Evolutionary conservation across 2,329 filamentous ascomycete genomes (phyloP).

Genomic region (Decorospora gaudefroyi): DNA sequence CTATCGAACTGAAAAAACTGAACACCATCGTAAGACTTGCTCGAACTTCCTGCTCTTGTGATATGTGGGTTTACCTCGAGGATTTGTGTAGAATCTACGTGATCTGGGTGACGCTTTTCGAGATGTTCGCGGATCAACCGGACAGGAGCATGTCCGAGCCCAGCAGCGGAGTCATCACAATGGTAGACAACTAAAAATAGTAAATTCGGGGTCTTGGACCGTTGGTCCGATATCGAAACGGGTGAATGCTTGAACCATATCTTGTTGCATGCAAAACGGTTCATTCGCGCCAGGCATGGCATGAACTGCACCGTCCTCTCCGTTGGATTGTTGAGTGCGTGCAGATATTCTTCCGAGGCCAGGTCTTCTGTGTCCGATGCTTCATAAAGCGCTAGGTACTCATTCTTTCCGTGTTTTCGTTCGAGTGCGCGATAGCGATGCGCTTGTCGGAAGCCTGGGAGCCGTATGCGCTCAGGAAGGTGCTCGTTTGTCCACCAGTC

Average conservation of each 20-base stretch:
- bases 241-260: background rate
- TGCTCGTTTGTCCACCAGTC: constrained; percentile 30
- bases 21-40: constrained; percentile 18
- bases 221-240: background rate
- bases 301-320: constrained; percentile 18
- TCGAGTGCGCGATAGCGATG: constrained; percentile 12
- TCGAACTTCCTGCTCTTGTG: constrained; percentile 13
- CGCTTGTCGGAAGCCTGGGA: constrained; percentile 22
- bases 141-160: background rate
- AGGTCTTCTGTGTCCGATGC: constrained; percentile 8
- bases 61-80: constrained; percentile 5
- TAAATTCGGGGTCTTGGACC: background rate
- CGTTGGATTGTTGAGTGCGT: constrained; percentile 16
- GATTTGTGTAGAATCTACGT: background rate
- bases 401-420: background rate
- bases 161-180: background rate
- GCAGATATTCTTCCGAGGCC: constrained; percentile 13
- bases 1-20: constrained; percentile 12
- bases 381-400: constrained; percentile 21
- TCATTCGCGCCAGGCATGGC: constrained; percentile 19
- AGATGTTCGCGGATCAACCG: background rate
- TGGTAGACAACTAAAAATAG: constrained; percentile 5
- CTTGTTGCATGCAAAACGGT: constrained; percentile 16
- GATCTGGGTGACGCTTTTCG: background rate
- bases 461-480: constrained; percentile 19